Evolutionary conservation across 2,329 filamentous ascomycete genomes (phyloP).

Genomic region (Knufia petricola): DNA sequence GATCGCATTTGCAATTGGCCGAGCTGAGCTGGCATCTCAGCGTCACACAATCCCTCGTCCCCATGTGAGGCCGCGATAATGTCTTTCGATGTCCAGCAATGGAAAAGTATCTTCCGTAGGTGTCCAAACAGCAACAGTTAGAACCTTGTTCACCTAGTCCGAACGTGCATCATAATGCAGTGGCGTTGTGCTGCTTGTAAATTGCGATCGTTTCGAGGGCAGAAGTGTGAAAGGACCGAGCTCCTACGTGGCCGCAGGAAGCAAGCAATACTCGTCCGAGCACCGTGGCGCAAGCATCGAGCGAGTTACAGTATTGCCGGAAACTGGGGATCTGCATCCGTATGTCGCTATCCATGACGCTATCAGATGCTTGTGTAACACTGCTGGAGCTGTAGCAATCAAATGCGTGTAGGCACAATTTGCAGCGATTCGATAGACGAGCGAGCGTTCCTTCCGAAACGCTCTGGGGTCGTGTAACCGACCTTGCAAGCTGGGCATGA

Average conservation of each 20-base stretch:
- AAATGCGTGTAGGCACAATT: neutral
- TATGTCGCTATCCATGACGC: conserved; percentile 8
- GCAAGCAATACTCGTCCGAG: neutral
- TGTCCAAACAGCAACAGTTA: neutral
- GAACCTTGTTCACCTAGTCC: neutral
- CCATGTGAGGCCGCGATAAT: neutral
- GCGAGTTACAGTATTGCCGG: neutral
- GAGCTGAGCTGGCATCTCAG: conserved; percentile 3
- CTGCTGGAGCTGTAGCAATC: conserved; percentile 6
- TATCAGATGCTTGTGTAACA: conserved; percentile 4
- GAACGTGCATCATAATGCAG: neutral
- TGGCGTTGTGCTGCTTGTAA: neutral
- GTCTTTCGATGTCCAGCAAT: neutral
- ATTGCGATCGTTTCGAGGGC: neutral
- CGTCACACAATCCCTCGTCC: neutral
- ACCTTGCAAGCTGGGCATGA: neutral
- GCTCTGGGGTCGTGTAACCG: neutral
- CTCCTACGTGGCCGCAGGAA: conserved; percentile 2
- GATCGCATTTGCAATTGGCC: conserved; percentile 9
- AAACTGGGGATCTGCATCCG: conserved; percentile 7
- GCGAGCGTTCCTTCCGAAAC: neutral
- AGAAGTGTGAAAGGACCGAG: neutral
- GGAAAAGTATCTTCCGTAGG: neutral
- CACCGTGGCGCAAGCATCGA: neutral
- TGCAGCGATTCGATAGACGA: neutral